These are phyloP conservation scores for Pochonia chlamydosporia DNA, from an alignment of 2,329 filamentous ascomycete species.

Conservation along the genomic window DNA sequence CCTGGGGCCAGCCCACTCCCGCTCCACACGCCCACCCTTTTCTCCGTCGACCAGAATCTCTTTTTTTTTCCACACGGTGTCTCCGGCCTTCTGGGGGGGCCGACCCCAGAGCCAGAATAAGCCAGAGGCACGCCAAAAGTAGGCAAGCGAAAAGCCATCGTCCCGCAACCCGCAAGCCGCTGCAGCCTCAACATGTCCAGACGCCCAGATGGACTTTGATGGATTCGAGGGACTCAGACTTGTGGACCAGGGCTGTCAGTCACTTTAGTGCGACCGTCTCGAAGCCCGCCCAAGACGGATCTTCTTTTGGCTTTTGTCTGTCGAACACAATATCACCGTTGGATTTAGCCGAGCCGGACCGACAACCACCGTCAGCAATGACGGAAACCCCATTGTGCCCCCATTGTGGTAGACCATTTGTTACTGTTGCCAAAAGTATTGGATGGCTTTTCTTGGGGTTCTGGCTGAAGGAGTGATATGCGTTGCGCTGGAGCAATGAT, in stretches of 20 bases:
- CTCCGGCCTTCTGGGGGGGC: neutral
- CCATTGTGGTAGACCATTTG: too few species aligned
- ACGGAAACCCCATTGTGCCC: neutral
- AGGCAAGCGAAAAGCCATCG: neutral
- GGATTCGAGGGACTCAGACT: too few species aligned
- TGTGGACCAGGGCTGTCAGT: too few species aligned
- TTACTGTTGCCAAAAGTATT: too few species aligned
- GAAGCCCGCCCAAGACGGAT: neutral
- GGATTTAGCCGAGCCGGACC: constrained; percentile 1
- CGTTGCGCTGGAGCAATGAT: too few species aligned
- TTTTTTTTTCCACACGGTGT: neutral
- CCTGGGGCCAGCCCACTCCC: too few species aligned
- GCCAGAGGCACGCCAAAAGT: too few species aligned
- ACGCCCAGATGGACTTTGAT: neutral
- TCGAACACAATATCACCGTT: neutral
- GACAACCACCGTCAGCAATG: neutral
- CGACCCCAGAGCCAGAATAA: neutral
- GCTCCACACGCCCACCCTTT: neutral
- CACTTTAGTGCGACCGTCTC: neutral
- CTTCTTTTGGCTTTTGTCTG: neutral
- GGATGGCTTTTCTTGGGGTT: too few species aligned
- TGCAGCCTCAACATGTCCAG: neutral
- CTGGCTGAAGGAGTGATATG: too few species aligned
- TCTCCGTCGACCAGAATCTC: too few species aligned
- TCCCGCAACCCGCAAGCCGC: too few species aligned